Evolutionary conservation across 2,329 filamentous ascomycete species (phyloP).

Genomic region (Tolypocladium guangdongense): DNA sequence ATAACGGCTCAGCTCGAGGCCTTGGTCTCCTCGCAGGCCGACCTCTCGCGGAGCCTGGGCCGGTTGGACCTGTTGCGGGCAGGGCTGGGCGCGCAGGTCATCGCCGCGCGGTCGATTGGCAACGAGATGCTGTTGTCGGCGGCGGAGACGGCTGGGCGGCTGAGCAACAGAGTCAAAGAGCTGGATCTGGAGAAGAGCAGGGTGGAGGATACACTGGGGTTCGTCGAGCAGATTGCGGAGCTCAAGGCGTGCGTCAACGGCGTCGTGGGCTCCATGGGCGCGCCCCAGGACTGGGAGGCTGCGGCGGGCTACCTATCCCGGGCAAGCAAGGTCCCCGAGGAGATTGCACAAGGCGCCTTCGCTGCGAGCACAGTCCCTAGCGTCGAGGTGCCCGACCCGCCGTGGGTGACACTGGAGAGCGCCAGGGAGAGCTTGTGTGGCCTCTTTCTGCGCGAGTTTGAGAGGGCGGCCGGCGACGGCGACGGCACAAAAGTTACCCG

Average conservation of each 20-base stretch:
- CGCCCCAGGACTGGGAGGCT: conserved; percentile 96
- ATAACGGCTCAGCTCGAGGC: conserved; percentile 66
- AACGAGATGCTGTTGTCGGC: conserved; percentile 85
- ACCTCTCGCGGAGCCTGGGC: conserved; percentile 75
- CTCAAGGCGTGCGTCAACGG: conserved; percentile 94
- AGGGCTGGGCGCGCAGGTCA: conserved; percentile 75
- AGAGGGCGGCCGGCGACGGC: conserved; percentile 77
- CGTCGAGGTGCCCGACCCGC: conserved; percentile 87
- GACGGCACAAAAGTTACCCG: conserved; percentile 84
- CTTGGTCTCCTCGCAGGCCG: conserved; percentile 72
- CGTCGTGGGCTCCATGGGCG: conserved; percentile 92
- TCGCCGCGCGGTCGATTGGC: conserved; percentile 72
- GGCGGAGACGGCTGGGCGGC: conserved; percentile 71
- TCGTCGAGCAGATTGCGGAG: conserved; percentile 94
- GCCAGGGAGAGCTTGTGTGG: conserved; percentile 84
- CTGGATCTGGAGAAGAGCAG: conserved; percentile 86
- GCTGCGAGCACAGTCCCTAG: conserved; percentile 89
- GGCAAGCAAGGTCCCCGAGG: conserved; percentile 67
- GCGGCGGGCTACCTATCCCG: conserved; percentile 82
- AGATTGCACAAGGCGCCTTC: conserved; percentile 75
- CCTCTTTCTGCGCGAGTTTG: conserved; percentile 88
- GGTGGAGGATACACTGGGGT: conserved; percentile 79
- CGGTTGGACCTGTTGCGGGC: conserved; percentile 84
- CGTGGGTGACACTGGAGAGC: conserved; percentile 73
- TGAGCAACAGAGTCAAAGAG: conserved; percentile 76